These are phyloP conservation scores for Singerocomus inundabilis DNA, from an alignment of 1,284 basidiomycete species.

Conservation along the genomic window DNA sequence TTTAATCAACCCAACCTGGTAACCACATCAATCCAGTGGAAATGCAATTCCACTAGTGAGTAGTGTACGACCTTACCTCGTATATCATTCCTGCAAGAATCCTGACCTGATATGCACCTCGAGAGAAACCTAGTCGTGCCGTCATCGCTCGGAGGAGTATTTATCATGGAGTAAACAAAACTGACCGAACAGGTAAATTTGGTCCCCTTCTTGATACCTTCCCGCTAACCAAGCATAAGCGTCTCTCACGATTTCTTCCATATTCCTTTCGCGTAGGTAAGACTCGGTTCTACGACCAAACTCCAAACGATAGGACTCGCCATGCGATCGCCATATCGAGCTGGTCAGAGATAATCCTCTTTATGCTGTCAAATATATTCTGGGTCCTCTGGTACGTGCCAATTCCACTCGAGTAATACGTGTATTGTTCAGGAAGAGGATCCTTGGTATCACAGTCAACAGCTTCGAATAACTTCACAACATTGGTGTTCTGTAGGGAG, in stretches of 20 bases:
- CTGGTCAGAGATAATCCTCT: constrained; percentile 14
- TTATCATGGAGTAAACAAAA: constrained; percentile 34
- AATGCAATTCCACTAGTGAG: no score
- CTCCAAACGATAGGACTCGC: not conserved
- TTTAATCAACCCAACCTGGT: constrained; percentile 35
- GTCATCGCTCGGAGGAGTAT: not conserved
- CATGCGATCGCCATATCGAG: constrained; percentile 28
- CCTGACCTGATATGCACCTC: constrained; percentile 47
- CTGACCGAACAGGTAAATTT: constrained; percentile 43
- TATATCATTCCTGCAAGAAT: constrained; percentile 43
- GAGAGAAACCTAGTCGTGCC: constrained; percentile 50
- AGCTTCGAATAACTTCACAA: constrained; percentile 19
- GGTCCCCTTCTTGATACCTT: constrained; percentile 38
- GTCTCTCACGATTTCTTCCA: constrained; percentile 30
- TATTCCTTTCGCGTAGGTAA: constrained; percentile 26
- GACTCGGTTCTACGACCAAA: not conserved
- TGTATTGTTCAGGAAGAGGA: constrained; percentile 27
- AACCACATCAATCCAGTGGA: constrained; percentile 25
- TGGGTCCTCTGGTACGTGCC: constrained; percentile 37
- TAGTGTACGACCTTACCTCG: no score
- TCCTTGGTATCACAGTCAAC: constrained; percentile 18
- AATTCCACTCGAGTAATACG: constrained; percentile 43
- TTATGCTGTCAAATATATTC: constrained; percentile 21
- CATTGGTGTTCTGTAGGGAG: constrained; percentile 1
- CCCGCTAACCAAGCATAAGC: constrained; percentile 44